Evolutionary conservation across 108 stramenopile genomes (phyloP), one percentile per base, ranked within the genome.

Genomic region (Cyclotella sp.): DNA sequence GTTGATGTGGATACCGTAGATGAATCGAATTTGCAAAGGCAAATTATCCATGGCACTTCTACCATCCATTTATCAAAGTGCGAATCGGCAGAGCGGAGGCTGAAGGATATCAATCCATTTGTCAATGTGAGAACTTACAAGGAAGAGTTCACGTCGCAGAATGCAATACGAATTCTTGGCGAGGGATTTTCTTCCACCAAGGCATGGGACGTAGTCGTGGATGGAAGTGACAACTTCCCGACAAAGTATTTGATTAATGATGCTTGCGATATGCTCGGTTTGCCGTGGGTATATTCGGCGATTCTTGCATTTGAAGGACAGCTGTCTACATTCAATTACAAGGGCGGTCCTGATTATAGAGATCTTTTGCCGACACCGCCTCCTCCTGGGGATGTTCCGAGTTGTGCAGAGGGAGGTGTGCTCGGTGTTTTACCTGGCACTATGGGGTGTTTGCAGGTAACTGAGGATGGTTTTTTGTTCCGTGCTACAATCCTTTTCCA

Each of bases 231-330:
- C 65, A 99, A 98, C 55, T 98, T 97, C 69, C 96, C 96, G 10
- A 96, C 98, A 22, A 97, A 97, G 76, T 99, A 99, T 77, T 72
- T 98, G 47, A 88, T 98, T 30, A 93, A 93, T 76, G 98, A 99
- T 82, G 96, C 94, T 14, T 97, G 97, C 72, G 88, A 89, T 34
- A 85, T 97, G 39, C 58, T 84, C 15, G 80, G 83, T 18, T 71
- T 93, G 16, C 96, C 98, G 5, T 91, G 94, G 78, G 87, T 97
- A 0, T 97, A 96, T 75, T 97, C 91, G 0, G 97, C 97, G 21
- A 96, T 98, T 73, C 80, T 98, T 49, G 97, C 96, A 0, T 94
- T 95, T 84, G 97, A 97, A 75, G 97, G 98, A 22, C 97, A 98
- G 76, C 26, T 94, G 13, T 90, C 89, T 27, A 90, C 93, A 0